Conservation (phyloP, 1,139 yeast genomes). For the Taphrina pruni region DNA sequence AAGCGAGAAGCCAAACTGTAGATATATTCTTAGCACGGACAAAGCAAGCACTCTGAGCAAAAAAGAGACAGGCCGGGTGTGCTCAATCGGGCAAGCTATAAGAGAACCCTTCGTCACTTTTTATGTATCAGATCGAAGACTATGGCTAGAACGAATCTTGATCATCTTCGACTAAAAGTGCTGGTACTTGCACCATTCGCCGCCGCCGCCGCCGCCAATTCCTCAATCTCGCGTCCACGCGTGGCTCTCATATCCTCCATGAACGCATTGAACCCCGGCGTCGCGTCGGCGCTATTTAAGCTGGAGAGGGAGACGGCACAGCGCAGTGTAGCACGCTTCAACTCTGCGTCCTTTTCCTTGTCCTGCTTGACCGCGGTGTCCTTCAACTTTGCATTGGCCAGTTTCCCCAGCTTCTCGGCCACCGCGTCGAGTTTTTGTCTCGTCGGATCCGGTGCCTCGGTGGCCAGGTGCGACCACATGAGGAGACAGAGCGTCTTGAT, state of each 20-base stretch:
- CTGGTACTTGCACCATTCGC: neutral
- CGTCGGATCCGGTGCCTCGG: slow-evolving; percentile 46
- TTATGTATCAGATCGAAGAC: too few relatives aligned
- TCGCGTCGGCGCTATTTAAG: neutral
- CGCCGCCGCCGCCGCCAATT: neutral
- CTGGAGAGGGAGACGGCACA: slow-evolving; percentile 27
- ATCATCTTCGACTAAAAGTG: too few relatives aligned
- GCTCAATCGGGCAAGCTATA: too few relatives aligned
- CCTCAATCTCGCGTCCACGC: slow-evolving; percentile 1
- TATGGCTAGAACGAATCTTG: too few relatives aligned
- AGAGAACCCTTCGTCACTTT: too few relatives aligned
- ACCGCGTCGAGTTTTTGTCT: slow-evolving; percentile 48
- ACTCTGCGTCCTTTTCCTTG: slow-evolving; percentile 56
- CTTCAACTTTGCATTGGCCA: slow-evolving; percentile 54
- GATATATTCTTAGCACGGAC: neutral
- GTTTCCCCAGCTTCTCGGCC: slow-evolving; percentile 51
- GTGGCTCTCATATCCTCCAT: slow-evolving; percentile 25
- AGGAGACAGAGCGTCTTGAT: slow-evolving; percentile 56
- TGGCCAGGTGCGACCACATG: slow-evolving; percentile 53
- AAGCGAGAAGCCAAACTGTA: slow-evolving; percentile 1
- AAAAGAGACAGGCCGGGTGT: too few relatives aligned
- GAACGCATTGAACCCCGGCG: slow-evolving; percentile 31
- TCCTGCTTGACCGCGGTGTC: slow-evolving; percentile 62
- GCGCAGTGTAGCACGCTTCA: slow-evolving; percentile 45
- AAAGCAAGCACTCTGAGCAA: too few relatives aligned